A percentile compares a stretch with the other conserved stretches of the same genome.
Evolutionary conservation across 495 filamentous ascomycete species (phyloP).

Genomic region (Aspergillus affinis): DNA sequence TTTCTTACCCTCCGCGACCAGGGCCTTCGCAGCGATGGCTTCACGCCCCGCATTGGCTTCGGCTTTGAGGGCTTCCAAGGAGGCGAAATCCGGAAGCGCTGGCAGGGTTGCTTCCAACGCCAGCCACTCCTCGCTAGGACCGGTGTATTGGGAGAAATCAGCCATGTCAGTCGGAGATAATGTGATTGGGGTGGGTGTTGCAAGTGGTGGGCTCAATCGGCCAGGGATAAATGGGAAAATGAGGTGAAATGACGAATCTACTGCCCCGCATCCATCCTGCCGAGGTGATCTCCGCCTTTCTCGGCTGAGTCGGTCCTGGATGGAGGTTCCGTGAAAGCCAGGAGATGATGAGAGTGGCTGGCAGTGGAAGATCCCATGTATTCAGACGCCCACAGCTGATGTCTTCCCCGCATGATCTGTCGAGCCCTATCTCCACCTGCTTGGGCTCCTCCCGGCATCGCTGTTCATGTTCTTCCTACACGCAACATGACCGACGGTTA

Average conservation of each 20-base stretch:
- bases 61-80: conserved; percentile 24
- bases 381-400: no score
- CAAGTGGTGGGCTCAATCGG: not conserved
- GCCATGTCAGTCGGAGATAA: conserved; percentile 25
- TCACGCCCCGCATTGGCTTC: conserved; percentile 37
- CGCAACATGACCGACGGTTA: conserved; percentile 1
- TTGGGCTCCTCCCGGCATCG: no score
- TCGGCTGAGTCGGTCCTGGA: no score
- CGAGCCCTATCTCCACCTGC: no score
- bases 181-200: not conserved
- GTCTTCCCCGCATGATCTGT: no score
- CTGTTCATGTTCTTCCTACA: not conserved
- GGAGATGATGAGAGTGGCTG: no score
- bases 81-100: conserved; percentile 17
- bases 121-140: conserved; percentile 42
- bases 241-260: not conserved
- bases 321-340: no score
- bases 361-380: no score
- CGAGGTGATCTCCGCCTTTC: no score
- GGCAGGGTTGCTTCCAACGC: conserved; percentile 35
- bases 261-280: no score
- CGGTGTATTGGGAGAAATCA: conserved; percentile 42
- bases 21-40: conserved; percentile 27
- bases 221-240: no score
- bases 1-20: conserved; percentile 28